phyloP scores from a whole-genome alignment of 108 stramenopile species.

The Aurantiochytrium sp. region DNA sequence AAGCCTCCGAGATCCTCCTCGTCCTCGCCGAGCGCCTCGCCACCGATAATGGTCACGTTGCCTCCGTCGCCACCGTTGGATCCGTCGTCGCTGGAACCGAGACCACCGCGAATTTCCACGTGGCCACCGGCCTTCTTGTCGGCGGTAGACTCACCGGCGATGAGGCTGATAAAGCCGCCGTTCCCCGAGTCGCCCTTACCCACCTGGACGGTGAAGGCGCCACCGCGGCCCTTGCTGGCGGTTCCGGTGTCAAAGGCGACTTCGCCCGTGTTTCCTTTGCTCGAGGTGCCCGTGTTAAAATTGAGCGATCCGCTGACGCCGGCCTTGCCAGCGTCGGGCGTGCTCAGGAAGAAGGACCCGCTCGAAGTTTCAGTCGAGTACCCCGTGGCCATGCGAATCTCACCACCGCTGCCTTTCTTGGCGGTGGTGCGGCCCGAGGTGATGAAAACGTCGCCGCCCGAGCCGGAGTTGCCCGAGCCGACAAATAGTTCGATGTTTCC shows the following conservation, averaged over 20 bases:
- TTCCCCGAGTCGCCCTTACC: conserved; percentile 1
- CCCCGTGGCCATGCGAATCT: background rate
- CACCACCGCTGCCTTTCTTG: background rate
- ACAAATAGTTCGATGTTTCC: background rate
- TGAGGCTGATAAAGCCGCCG: background rate
- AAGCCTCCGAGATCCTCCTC: background rate
- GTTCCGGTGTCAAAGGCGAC: background rate
- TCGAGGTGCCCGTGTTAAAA: background rate
- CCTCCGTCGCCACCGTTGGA: background rate
- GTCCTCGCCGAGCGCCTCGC: background rate
- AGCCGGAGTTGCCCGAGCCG: background rate
- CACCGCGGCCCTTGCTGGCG: background rate
- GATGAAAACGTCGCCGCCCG: background rate
- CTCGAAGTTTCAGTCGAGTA: background rate
- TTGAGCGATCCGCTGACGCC: background rate
- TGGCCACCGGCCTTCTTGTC: background rate
- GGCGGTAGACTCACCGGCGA: background rate
- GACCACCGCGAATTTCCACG: background rate
- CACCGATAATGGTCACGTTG: background rate
- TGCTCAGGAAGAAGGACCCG: background rate
- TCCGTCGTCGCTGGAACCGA: background rate
- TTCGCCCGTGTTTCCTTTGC: background rate
- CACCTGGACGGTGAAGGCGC: background rate
- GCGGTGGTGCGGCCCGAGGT: background rate
- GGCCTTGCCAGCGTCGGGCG: background rate